These are phyloP conservation scores for Colletotrichum salicis DNA, from an alignment of 2,329 filamentous ascomycete genomes.

Conservation along the genomic window DNA sequence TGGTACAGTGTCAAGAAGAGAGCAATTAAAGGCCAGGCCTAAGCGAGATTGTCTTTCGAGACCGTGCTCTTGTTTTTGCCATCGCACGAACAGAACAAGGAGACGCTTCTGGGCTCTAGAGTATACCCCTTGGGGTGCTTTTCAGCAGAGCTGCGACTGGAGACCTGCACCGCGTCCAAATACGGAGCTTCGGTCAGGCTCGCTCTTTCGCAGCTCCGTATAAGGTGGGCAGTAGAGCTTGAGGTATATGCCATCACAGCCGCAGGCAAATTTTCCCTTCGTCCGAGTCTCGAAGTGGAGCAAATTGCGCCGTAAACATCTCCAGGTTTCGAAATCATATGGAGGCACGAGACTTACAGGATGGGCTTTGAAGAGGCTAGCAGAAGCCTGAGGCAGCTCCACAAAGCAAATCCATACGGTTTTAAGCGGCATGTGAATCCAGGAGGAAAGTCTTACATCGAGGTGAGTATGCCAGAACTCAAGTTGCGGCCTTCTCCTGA, in stretches of 20 bases:
- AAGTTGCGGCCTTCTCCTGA: accelerated
- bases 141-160: neutral
- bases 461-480: neutral
- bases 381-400: neutral
- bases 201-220: neutral
- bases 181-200: neutral
- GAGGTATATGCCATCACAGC: neutral
- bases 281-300: neutral
- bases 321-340: constrained; percentile 15
- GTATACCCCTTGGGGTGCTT: neutral
- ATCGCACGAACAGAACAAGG: neutral
- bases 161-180: neutral
- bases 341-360: accelerated
- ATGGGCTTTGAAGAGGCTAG: neutral
- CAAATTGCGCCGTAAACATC: constrained; percentile 9
- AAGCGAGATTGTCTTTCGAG: neutral
- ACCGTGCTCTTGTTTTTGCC: constrained; percentile 7
- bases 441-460: neutral
- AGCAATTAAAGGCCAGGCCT: too few relatives aligned
- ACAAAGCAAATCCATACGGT: neutral
- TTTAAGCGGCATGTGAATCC: neutral
- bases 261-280: neutral
- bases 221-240: neutral
- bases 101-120: constrained; percentile 23
- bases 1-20: neutral